Percentiles rank a stretch among this genome's conserved stretches.
Conservation (phyloP, 495 filamentous ascomycete species). For the Penicillium atrosanguineum region DNA sequence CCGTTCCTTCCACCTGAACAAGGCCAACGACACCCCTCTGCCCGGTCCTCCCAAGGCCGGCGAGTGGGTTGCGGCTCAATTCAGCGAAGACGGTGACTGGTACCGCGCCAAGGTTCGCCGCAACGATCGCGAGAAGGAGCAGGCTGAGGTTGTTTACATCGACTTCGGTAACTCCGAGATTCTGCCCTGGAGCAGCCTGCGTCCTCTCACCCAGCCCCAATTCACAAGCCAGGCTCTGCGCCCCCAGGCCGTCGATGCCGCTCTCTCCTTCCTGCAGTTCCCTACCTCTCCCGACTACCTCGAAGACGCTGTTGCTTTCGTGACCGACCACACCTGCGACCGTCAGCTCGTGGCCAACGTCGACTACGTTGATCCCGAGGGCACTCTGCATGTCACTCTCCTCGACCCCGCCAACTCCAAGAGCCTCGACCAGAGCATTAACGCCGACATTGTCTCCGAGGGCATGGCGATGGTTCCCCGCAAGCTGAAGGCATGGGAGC, state of each 20-base stretch:
- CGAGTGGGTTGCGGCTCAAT: conserved; percentile 85
- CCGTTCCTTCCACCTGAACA: conserved; percentile 77
- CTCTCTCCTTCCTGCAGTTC: conserved; percentile 85
- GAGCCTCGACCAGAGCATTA: conserved; percentile 72
- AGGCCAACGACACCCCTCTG: conserved; percentile 67
- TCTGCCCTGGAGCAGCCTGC: conserved; percentile 76
- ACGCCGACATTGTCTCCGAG: conserved; percentile 76
- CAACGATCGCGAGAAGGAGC: conserved; percentile 85
- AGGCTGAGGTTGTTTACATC: conserved; percentile 87
- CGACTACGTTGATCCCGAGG: conserved; percentile 74
- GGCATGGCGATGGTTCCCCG: conserved; percentile 85
- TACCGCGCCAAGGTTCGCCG: conserved; percentile 89
- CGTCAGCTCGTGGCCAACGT: conserved; percentile 85
- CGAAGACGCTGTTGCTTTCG: conserved; percentile 67
- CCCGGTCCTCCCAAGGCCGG: conserved; percentile 82
- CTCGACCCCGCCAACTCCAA: conserved; percentile 66
- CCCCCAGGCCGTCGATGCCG: conserved; percentile 82
- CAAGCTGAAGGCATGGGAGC: conserved; percentile 89
- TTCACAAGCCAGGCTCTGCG: conserved; percentile 78
- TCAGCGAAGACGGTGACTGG: conserved; percentile 84
- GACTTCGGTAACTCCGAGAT: conserved; percentile 96
- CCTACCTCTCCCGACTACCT: conserved; percentile 77
- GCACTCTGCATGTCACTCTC: conserved; percentile 77
- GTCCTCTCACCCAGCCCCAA: conserved; percentile 71
- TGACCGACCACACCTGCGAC: conserved; percentile 63